phyloP scores from a whole-genome alignment of 1,284 basidiomycete genomes.

The Volvariella surrecta region DNA sequence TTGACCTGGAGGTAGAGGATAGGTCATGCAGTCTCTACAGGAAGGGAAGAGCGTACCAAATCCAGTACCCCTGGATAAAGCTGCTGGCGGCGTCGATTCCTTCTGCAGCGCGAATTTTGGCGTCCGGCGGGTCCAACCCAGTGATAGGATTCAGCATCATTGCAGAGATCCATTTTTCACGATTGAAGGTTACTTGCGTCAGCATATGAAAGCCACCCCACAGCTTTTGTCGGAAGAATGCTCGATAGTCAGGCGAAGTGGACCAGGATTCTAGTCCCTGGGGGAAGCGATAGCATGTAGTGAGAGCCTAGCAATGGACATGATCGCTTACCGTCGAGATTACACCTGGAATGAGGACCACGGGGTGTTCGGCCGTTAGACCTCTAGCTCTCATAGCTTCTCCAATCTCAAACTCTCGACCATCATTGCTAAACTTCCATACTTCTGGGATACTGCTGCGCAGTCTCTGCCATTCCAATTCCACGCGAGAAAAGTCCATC shows the following conservation, averaged over 20 bases:
- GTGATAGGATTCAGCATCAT: constrained; percentile 89
- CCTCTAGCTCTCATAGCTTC: constrained; percentile 62
- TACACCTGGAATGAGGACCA: constrained; percentile 76
- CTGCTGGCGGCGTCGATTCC: constrained; percentile 86
- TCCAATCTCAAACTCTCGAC: constrained; percentile 81
- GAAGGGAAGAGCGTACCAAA: constrained; percentile 53
- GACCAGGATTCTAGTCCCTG: constrained; percentile 84
- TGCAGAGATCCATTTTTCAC: constrained; percentile 77
- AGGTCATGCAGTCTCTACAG: constrained; percentile 2
- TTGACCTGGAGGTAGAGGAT: constrained; percentile 46
- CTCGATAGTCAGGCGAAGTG: constrained; percentile 66
- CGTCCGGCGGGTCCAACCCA: constrained; percentile 86
- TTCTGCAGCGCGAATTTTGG: constrained; percentile 88
- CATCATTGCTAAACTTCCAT: constrained; percentile 77
- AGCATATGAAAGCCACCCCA: constrained; percentile 89
- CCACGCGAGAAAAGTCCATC: constrained; percentile 55
- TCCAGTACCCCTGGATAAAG: constrained; percentile 94
- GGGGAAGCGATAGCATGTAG: not conserved
- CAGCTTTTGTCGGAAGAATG: constrained; percentile 78
- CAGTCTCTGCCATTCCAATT: constrained; percentile 61
- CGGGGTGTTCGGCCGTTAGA: constrained; percentile 65
- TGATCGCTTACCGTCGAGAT: constrained; percentile 50
- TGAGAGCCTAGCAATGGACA: constrained; percentile 13
- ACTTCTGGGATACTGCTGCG: constrained; percentile 59
- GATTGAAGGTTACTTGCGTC: constrained; percentile 77